Evolutionary conservation across 2,329 filamentous ascomycete genomes (phyloP).

Genomic region (Colletotrichum horii): DNA sequence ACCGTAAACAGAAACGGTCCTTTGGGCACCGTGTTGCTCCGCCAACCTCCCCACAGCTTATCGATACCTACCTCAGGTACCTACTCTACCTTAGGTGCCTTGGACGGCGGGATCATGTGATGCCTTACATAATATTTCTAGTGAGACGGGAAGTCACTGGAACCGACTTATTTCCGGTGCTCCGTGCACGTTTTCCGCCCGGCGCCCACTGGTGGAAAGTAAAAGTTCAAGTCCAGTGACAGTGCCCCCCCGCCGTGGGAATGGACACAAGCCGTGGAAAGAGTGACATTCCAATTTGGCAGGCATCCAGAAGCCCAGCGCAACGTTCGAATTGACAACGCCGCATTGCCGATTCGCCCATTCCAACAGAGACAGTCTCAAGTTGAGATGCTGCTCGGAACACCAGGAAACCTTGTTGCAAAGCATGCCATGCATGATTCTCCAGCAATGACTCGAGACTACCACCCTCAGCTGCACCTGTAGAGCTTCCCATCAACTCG

Average conservation of each 20-base stretch:
- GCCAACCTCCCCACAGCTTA: neutral
- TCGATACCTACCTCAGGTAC: too few species aligned
- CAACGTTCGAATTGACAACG: neutral
- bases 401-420: neutral
- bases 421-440: neutral
- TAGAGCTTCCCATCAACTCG: neutral
- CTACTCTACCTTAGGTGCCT: too few species aligned
- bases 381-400: neutral
- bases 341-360: neutral
- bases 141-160: neutral
- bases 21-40: conserved; percentile 10
- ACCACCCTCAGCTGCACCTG: neutral
- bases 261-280: neutral
- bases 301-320: neutral
- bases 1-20: neutral
- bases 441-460: neutral
- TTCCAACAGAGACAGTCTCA: neutral
- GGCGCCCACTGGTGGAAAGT: neutral
- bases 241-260: neutral
- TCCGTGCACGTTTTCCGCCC: neutral
- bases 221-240: neutral
- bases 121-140: neutral
- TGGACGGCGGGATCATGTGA: neutral
- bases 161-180: neutral
- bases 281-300: neutral